Evolutionary conservation across 257 asterid species (phyloP).

Genomic region (Lycium ferocissimum): DNA sequence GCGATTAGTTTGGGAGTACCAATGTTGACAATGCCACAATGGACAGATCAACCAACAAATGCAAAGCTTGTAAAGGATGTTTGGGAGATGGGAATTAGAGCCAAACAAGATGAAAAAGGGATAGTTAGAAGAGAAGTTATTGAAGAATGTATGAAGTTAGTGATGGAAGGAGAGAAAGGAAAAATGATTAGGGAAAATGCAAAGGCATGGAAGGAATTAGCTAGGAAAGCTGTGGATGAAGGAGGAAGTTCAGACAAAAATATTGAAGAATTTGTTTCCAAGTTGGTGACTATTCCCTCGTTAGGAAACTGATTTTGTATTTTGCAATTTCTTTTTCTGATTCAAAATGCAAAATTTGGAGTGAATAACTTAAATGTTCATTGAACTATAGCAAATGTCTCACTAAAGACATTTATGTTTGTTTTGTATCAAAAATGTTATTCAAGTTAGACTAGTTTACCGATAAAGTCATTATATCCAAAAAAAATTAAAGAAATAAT

Average conservation of each 20-base stretch:
- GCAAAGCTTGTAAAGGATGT: slow-evolving; percentile 48
- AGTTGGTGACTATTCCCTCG: not conserved
- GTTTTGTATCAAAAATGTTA: no score
- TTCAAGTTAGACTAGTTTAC: no score
- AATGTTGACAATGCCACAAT: not conserved
- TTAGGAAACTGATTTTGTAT: not conserved
- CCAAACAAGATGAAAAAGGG: slow-evolving; percentile 38
- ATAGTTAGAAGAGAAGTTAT: slow-evolving; percentile 44
- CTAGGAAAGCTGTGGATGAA: slow-evolving; percentile 41
- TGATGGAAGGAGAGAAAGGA: slow-evolving; percentile 47
- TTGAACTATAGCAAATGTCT: no score
- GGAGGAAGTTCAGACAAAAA: slow-evolving; percentile 54
- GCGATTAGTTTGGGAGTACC: slow-evolving; percentile 36
- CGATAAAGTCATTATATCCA: no score
- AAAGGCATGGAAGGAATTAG: slow-evolving; percentile 41
- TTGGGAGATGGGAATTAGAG: slow-evolving; percentile 52
- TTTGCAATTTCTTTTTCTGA: not conserved
- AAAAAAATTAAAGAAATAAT: no score
- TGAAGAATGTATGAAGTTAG: slow-evolving; percentile 32
- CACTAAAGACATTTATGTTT: no score
- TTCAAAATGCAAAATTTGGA: no score
- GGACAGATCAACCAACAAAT: slow-evolving; percentile 58
- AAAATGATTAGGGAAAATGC: slow-evolving; percentile 40
- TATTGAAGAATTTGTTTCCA: slow-evolving; percentile 39
- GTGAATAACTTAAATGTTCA: no score